Percentiles rank a stretch among this genome's conserved stretches.
Evolutionary conservation across 495 filamentous ascomycete genomes (phyloP).

Genomic region (Alectoria sarmentosa): DNA sequence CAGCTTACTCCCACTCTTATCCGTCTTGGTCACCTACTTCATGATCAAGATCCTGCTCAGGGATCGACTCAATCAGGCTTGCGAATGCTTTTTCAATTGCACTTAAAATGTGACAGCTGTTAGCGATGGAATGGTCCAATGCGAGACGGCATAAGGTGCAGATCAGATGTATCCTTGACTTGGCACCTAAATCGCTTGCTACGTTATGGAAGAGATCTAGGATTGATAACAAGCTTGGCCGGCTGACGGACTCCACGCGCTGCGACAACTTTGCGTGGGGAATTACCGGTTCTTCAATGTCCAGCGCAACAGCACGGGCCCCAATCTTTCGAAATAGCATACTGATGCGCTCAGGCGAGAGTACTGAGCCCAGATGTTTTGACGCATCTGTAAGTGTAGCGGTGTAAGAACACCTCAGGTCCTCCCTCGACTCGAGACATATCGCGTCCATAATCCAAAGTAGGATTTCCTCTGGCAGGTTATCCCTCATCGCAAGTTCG

Average conservation of each 20-base stretch:
- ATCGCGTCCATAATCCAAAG: conserved; percentile 67
- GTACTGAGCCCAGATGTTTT: conserved; percentile 12
- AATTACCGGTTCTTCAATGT: conserved; percentile 14
- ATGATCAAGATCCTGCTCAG: conserved; percentile 30
- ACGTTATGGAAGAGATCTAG: conserved; percentile 32
- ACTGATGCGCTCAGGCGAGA: conserved; percentile 16
- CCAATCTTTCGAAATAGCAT: conserved; percentile 23
- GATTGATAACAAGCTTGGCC: conserved; percentile 28
- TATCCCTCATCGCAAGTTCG: conserved; percentile 46
- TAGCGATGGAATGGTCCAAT: conserved; percentile 47
- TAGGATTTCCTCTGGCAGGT: conserved; percentile 63
- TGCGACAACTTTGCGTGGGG: conserved; percentile 7
- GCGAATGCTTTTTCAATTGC: conserved; percentile 43
- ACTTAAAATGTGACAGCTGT: conserved; percentile 34
- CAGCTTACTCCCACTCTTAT: conserved; percentile 21
- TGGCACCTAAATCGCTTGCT: conserved; percentile 35
- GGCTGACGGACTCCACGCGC: conserved; percentile 5
- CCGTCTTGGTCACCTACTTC: conserved; percentile 28
- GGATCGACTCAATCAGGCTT: conserved; percentile 34
- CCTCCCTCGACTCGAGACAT: conserved; percentile 51
- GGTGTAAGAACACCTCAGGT: conserved; percentile 59
- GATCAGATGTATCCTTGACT: conserved; percentile 15
- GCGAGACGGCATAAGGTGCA: conserved; percentile 44
- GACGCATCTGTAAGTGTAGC: conserved; percentile 34
- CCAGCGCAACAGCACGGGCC: conserved; percentile 21